Evolutionary conservation across 164 flowering plant species (phyloP), one percentile per base, ranked within the genome.

Genomic region (Liquidambar formosana): DNA sequence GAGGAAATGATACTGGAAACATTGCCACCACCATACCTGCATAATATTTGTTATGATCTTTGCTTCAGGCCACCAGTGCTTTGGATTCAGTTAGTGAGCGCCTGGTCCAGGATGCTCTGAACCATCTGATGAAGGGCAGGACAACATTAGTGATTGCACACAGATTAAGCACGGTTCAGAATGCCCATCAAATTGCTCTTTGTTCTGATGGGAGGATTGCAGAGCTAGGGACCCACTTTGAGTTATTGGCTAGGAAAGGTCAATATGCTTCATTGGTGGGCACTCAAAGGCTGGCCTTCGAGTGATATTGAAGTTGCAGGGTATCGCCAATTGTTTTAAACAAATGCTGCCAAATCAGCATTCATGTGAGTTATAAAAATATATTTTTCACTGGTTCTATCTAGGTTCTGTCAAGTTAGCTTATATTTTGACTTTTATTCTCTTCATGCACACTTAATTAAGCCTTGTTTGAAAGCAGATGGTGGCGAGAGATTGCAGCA

Each of bases 71-170:
- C 2, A 95, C 99, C 5, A 95, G 99, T 81, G 95, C 98, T 53
- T 73, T 95, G 73, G 98, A 95, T 77, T 82, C 97, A 44, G 88
- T 84, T 8, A 93, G 99, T 52, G 98, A 95, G 78, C 89, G 88
- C 22, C 74, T 95, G 73, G 98, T 93, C 41, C 98, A 95, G 83
- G 91, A 85, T 54, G 97, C 97, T 28, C 84, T 93, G 67, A 79
- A 85, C 76, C 89, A 75, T 67, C 82, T 93, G 69, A 91, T 93
- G 97, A 90, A 89, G 74, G 98, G 89, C 51, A 84, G 97, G 73
- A 93, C 98, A 57, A 90, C 98, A 45, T 78, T 95, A 80, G 97
- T 95, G 64, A 90, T 95, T 76, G 98, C 97, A 70, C 99, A 95
- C 77, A 79, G 97, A 69, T 77, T 95, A 79, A 93, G 99, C 81